Evolutionary conservation across 192 early-diverging fungal genomes (phyloP), one percentile per base, ranked within the genome.

Genomic region (Backusella australiensis): DNA sequence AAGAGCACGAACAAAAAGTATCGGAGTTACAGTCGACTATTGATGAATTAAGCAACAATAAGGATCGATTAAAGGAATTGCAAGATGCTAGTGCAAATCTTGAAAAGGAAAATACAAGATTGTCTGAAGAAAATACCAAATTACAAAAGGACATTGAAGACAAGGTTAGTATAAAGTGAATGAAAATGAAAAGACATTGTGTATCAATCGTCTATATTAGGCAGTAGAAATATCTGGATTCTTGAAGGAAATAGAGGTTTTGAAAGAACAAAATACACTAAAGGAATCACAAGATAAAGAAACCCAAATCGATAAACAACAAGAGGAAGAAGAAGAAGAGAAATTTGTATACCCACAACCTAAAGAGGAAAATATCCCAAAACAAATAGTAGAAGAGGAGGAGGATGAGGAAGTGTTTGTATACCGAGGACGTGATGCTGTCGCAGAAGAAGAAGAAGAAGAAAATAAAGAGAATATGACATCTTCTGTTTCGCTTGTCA

Each of bases 371-470:
- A 26, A 63, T 63, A 63, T 63, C 56, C 66, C 8, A 52, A 72
- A 34, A 23, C 75, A 29, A 36, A 36, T 1, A 26, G 56, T 76
- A 14, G 67, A 81, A 29, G 75, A 85, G 15, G 42, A 67, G 12
- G 80, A 80, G 11, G 84, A 76, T 0, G 75, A 78, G n/a, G 75
- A 85, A 78, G 80, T 77, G 59, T 79, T 73, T 67, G 72, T 79
- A 6, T 76, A 70, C 52, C 49, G 71, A 26, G 70, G 69, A 8
- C 69, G 15, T 41, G 69, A 71, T 32, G 59, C 74, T 46, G 70
- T 71, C 7, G 17, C 15, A 23, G 44, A 41, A 56, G 32, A 52
- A 34, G 41, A 71, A 49, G 26, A 12, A 56, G 17, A 56, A 23
- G 72, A 36, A 35, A 34, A n/a, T 15, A 9, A 38, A 26, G 72